Conservation (phyloP, 23 red algal genomes). For the Rhodosorus marinus region DNA sequence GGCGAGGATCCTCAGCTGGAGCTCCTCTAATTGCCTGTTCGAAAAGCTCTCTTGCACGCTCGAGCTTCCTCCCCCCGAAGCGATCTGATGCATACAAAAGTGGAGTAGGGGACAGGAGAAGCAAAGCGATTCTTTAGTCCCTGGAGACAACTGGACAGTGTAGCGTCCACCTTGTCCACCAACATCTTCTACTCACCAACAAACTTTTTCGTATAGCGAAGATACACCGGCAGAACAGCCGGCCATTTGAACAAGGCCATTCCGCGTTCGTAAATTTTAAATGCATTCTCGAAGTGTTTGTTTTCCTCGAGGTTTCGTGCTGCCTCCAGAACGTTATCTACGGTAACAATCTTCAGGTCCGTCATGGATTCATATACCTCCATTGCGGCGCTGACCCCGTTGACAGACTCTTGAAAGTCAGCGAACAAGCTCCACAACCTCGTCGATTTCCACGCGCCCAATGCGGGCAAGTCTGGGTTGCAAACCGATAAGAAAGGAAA, state of each 20-base stretch:
- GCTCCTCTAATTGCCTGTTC: slow-evolving; percentile 27
- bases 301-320: slow-evolving; percentile 27
- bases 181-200: too few relatives aligned
- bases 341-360: slow-evolving; percentile 26
- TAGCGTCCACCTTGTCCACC: too few relatives aligned
- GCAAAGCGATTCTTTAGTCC: too few relatives aligned
- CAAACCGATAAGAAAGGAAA: too few relatives aligned
- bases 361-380: slow-evolving; percentile 37
- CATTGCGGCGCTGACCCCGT: slow-evolving; percentile 7
- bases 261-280: slow-evolving; percentile 33
- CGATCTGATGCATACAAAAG: too few relatives aligned
- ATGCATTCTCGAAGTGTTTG: slow-evolving; percentile 40
- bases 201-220: slow-evolving; percentile 27
- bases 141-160: too few relatives aligned
- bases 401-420: slow-evolving; percentile 31
- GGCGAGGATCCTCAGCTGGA: neutral
- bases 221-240: slow-evolving; percentile 30
- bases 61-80: slow-evolving; percentile 18
- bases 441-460: slow-evolving; percentile 24
- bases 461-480: too few relatives aligned
- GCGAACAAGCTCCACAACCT: slow-evolving; percentile 36
- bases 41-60: slow-evolving; percentile 50
- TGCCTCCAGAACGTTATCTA: slow-evolving; percentile 29
- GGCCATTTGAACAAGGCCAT: slow-evolving; percentile 34
- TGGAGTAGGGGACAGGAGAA: too few relatives aligned